Evolutionary conservation across 768 basidiomycete species (phyloP), one percentile per base, ranked within the genome.

Genomic region (Auricularia cornea): DNA sequence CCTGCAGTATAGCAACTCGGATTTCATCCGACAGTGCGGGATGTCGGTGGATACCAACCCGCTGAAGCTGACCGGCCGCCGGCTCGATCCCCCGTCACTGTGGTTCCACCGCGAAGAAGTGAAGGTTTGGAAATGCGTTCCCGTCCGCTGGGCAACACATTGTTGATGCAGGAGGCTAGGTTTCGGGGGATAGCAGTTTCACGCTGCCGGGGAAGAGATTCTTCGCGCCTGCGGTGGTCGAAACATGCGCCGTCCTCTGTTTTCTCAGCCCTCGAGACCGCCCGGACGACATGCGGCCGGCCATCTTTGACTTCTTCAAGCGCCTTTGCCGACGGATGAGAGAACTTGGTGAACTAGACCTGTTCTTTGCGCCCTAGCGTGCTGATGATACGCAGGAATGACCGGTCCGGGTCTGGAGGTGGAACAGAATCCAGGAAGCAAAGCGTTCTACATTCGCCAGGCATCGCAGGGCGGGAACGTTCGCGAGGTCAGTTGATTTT

Each of bases 11-110:
- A 86, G 87, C 0, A 83, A 87, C 71, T 90, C 88, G 0, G 84
- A 90, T 71, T 90, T 89, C 66, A 83, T 91, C 40, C 80, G 83
- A 48, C 80, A 85, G 70, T 91, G 92, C 66, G 89, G 89, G 4
- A 83, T 93, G 81, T 66, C 76, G 2, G 85, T 93, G 26, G 77
- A 75, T 18, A 65, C 84, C 56, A 18, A 23, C 23, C 86, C 89
- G 0, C 76, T 89, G 38, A 77, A 70, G 41, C 76, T 90, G 38
- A 72, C 81, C 26, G 90, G 88, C 0, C 80, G 90, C 2, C 74
- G 90, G 14, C 71, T 92, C 18, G 74, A 76, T 12, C 80, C 89
- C 0, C 90, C 91, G 0, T 83, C 73, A 20, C 75, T 93, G 31
- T 82, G 80, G 63, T 92, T 48, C 23, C 6, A 48, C 44, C 20